These are phyloP conservation scores for Suhomyces faveliae DNA, from an alignment of 805 yeast genomes.

Conservation along the genomic window DNA sequence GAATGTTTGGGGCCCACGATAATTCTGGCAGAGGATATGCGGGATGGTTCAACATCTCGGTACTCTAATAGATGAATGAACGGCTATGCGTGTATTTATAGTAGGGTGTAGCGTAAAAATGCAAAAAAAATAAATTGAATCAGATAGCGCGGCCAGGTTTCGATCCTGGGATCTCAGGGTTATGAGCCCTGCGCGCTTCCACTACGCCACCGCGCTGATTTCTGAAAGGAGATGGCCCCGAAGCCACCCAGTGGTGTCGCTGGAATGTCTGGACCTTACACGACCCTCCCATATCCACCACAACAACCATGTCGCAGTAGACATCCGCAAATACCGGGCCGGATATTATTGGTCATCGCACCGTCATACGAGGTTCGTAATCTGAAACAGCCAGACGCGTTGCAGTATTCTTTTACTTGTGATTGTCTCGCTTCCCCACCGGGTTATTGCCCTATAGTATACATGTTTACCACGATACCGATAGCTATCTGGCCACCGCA, in stretches of 20 bases:
- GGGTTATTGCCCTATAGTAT: not conserved
- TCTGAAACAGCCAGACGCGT: too few relatives aligned
- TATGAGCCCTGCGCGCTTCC: constrained; percentile 99
- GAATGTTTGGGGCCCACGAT: too few relatives aligned
- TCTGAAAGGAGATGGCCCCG: not conserved
- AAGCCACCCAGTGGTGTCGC: not conserved
- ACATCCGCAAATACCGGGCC: too few relatives aligned
- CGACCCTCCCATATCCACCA: not conserved
- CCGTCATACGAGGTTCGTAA: too few relatives aligned
- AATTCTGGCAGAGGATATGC: too few relatives aligned
- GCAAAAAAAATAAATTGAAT: constrained; percentile 32
- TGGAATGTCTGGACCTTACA: not conserved
- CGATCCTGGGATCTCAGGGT: constrained; percentile 98
- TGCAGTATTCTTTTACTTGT: too few relatives aligned
- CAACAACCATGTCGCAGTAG: too few relatives aligned
- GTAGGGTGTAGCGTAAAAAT: too few relatives aligned
- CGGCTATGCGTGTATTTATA: too few relatives aligned
- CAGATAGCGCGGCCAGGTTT: constrained; percentile 88
- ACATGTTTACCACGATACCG: not conserved
- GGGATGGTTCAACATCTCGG: too few relatives aligned
- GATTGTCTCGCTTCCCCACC: not conserved
- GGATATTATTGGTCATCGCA: too few relatives aligned
- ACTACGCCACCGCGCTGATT: constrained; percentile 93
- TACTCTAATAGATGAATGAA: too few relatives aligned
- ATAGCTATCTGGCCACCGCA: not conserved